Conservation (phyloP, 1,139 yeast genomes). For the Oligophagozyma castellii region DNA sequence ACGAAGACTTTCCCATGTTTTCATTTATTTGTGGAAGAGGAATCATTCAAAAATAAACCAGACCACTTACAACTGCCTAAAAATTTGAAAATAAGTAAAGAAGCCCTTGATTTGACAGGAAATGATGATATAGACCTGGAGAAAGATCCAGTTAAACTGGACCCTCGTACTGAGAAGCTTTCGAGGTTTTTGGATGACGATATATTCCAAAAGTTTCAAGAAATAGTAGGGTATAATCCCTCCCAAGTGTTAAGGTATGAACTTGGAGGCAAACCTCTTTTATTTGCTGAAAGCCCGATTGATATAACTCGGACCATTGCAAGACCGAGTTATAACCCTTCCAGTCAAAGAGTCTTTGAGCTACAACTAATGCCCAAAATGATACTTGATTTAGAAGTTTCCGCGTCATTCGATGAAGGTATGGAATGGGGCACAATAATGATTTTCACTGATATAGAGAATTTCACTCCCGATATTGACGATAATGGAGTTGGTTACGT, state of each 20-base stretch:
- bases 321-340: slow-evolving; percentile 39
- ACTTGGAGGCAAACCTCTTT: slow-evolving; percentile 56
- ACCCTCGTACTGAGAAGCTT: slow-evolving; percentile 28
- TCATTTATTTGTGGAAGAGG: slow-evolving; percentile 57
- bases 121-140: slow-evolving; percentile 25
- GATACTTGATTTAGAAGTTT: slow-evolving; percentile 64
- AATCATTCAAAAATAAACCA: slow-evolving; percentile 36
- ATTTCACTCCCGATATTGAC: slow-evolving; percentile 47
- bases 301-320: slow-evolving; percentile 17
- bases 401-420: slow-evolving; percentile 43
- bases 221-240: slow-evolving; percentile 66
- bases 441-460: slow-evolving; percentile 69
- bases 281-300: slow-evolving; percentile 45
- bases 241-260: slow-evolving; percentile 78
- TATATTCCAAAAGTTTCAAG: slow-evolving; percentile 65
- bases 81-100: slow-evolving; percentile 24
- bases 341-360: slow-evolving; percentile 56
- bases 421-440: slow-evolving; percentile 98
- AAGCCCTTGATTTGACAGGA: slow-evolving; percentile 21
- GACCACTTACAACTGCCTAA: slow-evolving; percentile 33
- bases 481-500: slow-evolving; percentile 63
- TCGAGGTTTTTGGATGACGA: slow-evolving; percentile 52
- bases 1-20: slow-evolving; percentile 40
- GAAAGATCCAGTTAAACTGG: slow-evolving; percentile 21
- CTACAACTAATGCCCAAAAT: slow-evolving; percentile 90